Base-by-base conservation (phyloP, 257 asterid species). In the Lavandula angustifolia region DNA sequence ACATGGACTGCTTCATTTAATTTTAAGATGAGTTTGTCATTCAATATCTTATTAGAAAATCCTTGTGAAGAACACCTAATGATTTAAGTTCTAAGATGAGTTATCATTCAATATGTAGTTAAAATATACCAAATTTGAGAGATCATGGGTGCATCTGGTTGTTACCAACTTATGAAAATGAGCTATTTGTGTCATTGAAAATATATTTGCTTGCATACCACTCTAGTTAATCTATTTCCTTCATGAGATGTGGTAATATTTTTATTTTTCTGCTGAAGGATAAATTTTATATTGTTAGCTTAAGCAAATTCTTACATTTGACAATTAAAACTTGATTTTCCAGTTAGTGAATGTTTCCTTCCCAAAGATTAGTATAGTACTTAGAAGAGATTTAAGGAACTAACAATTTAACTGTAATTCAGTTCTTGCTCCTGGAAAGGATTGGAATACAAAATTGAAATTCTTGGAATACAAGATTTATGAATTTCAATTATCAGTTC, bases 1-100 rank as follows among this genome's bases (percentile, higher is more conserved):
- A 29, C 54, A 41, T 46, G 14, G 10, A 10, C 13, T 29, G 32
- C 14, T n/a, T 33, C 33, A 33, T 12, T 40, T 42, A 14, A 4
- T 32, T 31, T 48, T 59, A 13, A 59, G 60, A 49, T 66, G 41
- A 22, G 32, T 5, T 35, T 29, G 52, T 13, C n/a, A 38, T 48
- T 18, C 33, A 35, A 33, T 18, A 31, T 35, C 34, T 29, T 52
- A 16, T 46, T n/a, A 12, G 14, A 47, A 47, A 22, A 22, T 22
- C 27, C 27, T 22, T 22, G 12, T 18, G 54, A 6, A 18, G 11
- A 49, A 13, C 22, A 12, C 16, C 27, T 51, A 9, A n/a, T 35
- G 42, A n/a, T 42, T 41, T 42, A 14, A 4, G 3, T 32, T 31
- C 37, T 59, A 9, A 59, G 60, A 59, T 66, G 41, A 22, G 9